Base-by-base conservation (phyloP, 2,329 filamentous ascomycete species). In the Mariannaea sp. region DNA sequence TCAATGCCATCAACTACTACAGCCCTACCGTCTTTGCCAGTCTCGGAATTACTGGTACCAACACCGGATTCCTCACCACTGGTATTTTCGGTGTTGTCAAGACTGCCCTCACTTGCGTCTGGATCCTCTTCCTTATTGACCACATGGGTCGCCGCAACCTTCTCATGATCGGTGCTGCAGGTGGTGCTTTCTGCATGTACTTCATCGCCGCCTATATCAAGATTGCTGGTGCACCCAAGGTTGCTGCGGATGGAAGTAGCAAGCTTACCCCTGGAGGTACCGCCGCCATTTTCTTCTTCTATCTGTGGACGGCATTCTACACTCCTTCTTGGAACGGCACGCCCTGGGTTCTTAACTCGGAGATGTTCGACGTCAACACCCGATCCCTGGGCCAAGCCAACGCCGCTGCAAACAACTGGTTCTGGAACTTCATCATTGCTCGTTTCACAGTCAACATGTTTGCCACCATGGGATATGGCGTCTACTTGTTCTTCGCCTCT, bases 1-100 rank as follows among this genome's bases (percentile, higher is more conserved):
- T 91, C 74, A 91, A 91, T 61, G 87, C 88, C 16, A 86, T 89
- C 74, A 91, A 90, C 75, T 91, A 90, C 73, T 90, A 87, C 71
- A 80, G 76, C 1, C 69, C 69, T n/a, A 71, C 68, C 13, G 68
- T 71, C 44, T 71, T 71, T 77, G 80, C 74, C 57, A 74, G 71
- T 38, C 72, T 80, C 43, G 77, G 77, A 4, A 71, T 79, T 44
- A 72, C 69, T 2, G 77, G 77, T 10, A 76, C 73, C 41, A 75
- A 73, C 62, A 74, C 72, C 0, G 67, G 71, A 30, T 75, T 80
- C 57, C 68, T 80, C 24, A 89, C 87, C 0, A 92, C 88, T 0
- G 89, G 89, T 19, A 83, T 92, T 57, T 92, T 89, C 61, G 89
- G 88, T 42, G 84, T 90, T 1, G 86, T 92, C 66, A 90, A 90